Percentiles rank a stretch among this genome's conserved stretches.
Evolutionary conservation across 2,329 filamentous ascomycete genomes (phyloP).

Genomic region (Penicillium psychrosexuale): DNA sequence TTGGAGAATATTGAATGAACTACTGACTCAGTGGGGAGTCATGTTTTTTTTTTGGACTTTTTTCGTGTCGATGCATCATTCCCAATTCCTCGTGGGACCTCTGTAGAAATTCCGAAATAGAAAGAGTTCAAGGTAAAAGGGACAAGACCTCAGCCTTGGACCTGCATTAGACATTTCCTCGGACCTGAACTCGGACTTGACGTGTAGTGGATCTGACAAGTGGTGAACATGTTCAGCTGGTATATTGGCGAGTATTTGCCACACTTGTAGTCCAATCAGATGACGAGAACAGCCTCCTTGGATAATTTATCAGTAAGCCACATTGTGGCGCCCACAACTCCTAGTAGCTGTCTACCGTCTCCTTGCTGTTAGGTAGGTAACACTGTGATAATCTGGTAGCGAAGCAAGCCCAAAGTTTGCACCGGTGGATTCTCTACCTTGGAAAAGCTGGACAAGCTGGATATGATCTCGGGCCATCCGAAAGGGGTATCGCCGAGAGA

Average conservation of each 20-base stretch:
- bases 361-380: background rate
- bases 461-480: background rate
- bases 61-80: background rate
- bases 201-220: constrained; percentile 7
- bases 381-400: constrained; percentile 3
- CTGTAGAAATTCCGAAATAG: constrained; percentile 2
- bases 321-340: constrained; percentile 19
- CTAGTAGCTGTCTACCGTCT: background rate
- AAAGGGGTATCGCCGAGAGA: background rate
- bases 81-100: constrained; percentile 5
- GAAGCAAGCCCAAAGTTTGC: background rate
- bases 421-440: background rate
- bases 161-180: constrained; percentile 6
- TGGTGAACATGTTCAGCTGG: constrained; percentile 8
- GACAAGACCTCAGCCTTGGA: constrained; percentile 3
- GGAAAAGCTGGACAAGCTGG: background rate
- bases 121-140: background rate
- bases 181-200: constrained; percentile 1
- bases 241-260: background rate
- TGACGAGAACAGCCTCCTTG: background rate
- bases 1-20: constrained; percentile 13
- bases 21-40: constrained; percentile 3
- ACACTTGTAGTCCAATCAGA: constrained; percentile 4
- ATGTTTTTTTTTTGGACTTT: background rate
- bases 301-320: constrained; percentile 16